Percentiles rank a stretch among this genome's conserved stretches.
These are phyloP conservation scores for Hanseniaspora osmophila DNA, from an alignment of 805 yeast genomes.

Conservation along the genomic window DNA sequence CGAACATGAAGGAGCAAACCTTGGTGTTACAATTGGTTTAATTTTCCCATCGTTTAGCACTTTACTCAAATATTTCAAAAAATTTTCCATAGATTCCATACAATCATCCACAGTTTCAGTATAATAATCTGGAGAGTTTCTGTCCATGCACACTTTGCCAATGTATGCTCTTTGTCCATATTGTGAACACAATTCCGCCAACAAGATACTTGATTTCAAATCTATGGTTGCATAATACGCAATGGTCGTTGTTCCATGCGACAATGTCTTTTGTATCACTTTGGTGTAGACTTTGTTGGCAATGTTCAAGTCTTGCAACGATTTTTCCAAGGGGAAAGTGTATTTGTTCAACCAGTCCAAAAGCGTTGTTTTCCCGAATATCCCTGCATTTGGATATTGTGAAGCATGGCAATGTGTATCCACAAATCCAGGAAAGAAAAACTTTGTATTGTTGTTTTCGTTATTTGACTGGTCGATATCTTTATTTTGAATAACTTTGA, in stretches of 20 bases:
- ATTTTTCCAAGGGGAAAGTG: constrained; percentile 80
- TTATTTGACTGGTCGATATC: not conserved
- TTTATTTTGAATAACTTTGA: constrained; percentile 23
- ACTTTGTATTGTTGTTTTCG: constrained; percentile 15
- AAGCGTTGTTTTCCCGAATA: constrained; percentile 73
- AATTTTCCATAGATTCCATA: constrained; percentile 36
- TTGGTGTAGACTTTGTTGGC: constrained; percentile 53
- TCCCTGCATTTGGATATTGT: constrained; percentile 68
- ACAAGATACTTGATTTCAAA: constrained; percentile 52
- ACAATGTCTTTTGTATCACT: constrained; percentile 56
- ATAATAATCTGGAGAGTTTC: constrained; percentile 62
- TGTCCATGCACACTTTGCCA: constrained; percentile 91
- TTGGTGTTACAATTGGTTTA: constrained; percentile 73
- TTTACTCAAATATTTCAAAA: constrained; percentile 26
- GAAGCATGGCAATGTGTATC: constrained; percentile 82
- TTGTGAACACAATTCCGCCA: constrained; percentile 56
- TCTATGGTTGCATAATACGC: constrained; percentile 86
- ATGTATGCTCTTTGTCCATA: constrained; percentile 78
- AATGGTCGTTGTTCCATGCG: constrained; percentile 82
- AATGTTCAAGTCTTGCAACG: constrained; percentile 36
- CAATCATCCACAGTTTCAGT: constrained; percentile 41
- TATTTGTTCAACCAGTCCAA: constrained; percentile 80
- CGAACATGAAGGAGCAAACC: constrained; percentile 86
- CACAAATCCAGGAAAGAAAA: constrained; percentile 71
- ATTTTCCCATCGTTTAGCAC: constrained; percentile 42